Evolutionary conservation across 2,329 filamentous ascomycete genomes (phyloP).

Genomic region (Elsinoe ampelina): DNA sequence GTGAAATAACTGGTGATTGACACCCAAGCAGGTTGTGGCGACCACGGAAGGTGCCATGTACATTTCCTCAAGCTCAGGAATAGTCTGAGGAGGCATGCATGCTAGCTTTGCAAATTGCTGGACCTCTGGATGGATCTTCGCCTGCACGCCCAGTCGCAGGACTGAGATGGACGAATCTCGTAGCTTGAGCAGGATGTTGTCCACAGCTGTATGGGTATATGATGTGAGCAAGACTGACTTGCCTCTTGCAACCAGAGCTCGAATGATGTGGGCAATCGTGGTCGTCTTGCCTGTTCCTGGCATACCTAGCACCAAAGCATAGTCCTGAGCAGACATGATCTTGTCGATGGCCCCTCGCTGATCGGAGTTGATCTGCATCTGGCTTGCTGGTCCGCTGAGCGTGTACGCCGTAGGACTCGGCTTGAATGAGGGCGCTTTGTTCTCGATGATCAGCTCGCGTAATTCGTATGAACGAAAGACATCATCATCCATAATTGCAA

Average conservation of each 20-base stretch:
- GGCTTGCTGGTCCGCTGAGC: constrained; percentile 44
- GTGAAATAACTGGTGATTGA: constrained; percentile 80
- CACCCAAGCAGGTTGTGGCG: constrained; percentile 86
- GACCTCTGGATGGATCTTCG: constrained; percentile 83
- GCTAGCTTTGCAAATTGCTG: constrained; percentile 76
- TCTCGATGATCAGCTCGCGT: constrained; percentile 71
- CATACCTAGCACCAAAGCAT: constrained; percentile 96
- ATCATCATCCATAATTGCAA: constrained; percentile 80
- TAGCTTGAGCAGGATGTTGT: constrained; percentile 94
- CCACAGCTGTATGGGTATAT: constrained; percentile 94
- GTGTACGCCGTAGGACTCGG: constrained; percentile 53
- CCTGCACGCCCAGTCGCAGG: constrained; percentile 71
- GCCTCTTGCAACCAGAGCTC: constrained; percentile 74
- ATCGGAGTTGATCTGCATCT: constrained; percentile 70
- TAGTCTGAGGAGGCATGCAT: constrained; percentile 59
- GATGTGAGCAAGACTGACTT: constrained; percentile 91
- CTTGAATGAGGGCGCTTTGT: constrained; percentile 65
- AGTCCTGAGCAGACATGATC: constrained; percentile 91
- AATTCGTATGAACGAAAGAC: constrained; percentile 62
- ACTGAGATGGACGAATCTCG: constrained; percentile 58
- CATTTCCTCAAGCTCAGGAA: constrained; percentile 72
- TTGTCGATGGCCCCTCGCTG: constrained; percentile 82
- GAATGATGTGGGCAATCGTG: constrained; percentile 94
- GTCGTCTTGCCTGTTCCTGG: constrained; percentile 97
- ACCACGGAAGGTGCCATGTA: constrained; percentile 86